phyloP scores from a whole-genome alignment of 495 filamentous ascomycete genomes.

The Hypoxylon subgilvum region DNA sequence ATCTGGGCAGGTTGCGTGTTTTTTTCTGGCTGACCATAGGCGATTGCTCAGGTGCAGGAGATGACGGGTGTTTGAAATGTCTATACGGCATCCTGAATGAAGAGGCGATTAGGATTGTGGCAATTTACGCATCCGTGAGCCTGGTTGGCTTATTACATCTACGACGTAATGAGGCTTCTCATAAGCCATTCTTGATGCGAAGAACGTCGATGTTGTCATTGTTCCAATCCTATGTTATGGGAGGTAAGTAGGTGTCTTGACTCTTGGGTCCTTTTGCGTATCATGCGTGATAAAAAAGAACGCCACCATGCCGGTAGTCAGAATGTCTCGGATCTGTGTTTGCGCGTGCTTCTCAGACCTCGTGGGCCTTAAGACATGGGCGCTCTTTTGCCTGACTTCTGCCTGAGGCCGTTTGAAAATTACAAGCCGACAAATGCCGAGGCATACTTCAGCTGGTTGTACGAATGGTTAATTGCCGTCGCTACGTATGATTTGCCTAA shows the following conservation, averaged over 20 bases:
- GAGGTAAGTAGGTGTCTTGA: neutral
- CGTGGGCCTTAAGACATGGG: slow-evolving; percentile 19
- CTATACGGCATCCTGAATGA: slow-evolving; percentile 5
- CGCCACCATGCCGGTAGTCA: slow-evolving; percentile 29
- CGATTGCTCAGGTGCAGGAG: neutral
- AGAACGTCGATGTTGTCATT: slow-evolving; percentile 18
- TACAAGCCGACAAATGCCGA: slow-evolving; percentile 20
- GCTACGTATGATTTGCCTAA: neutral
- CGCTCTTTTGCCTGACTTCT: slow-evolving; percentile 5
- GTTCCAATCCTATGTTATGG: slow-evolving; percentile 6
- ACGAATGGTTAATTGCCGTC: neutral
- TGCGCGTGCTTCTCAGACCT: slow-evolving; percentile 2
- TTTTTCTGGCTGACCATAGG: slow-evolving; percentile 1
- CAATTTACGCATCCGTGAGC: slow-evolving; percentile 9
- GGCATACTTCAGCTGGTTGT: neutral
- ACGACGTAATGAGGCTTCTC: slow-evolving; percentile 8
- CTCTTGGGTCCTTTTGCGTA: slow-evolving; percentile 13
- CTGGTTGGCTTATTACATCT: slow-evolving; percentile 1
- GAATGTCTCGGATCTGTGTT: slow-evolving; percentile 24
- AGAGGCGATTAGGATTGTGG: slow-evolving; percentile 8
- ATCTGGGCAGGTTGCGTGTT: neutral
- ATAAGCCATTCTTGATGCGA: slow-evolving; percentile 2
- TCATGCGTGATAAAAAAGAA: slow-evolving; percentile 20
- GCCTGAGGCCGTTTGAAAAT: slow-evolving; percentile 2
- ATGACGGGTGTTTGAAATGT: slow-evolving; percentile 4